Base-by-base conservation (phyloP, 768 basidiomycete genomes). In the Podaxis sp. region DNA sequence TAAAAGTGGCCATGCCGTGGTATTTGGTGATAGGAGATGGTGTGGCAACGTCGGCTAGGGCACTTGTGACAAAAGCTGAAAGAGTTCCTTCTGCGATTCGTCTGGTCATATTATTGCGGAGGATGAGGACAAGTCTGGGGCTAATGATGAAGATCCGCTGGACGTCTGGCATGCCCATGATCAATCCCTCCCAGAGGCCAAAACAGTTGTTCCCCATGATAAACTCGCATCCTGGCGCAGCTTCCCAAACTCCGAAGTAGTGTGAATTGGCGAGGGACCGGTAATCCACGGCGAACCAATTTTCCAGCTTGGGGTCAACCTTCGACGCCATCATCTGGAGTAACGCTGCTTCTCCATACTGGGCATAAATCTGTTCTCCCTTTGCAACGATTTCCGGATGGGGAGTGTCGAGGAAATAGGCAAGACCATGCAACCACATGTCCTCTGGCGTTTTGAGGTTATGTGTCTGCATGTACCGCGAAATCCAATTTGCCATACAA, bases 71-170 rank as follows among this genome's bases (percentile, higher is more conserved):
- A 4, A 36, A n/a, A 11, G 20, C 3, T 5, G 28, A 7, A 24
- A 24, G 13, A 17, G 15, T 37, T 46, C 30, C 20, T 15, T 24
- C 30, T 3, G 10, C 15, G 20, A 20, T 12, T 2, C 56, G 57
- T 13, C 67, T 24, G 4, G 59, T 1, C 11, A 48, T 65, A 33
- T 13, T 26, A 33, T n/a, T 70, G 33, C 33, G 65, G 30, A 76
- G 63, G 12, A 74, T 58, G 12, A 74, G 55, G 10, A 69, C 68
- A 38, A 74, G 62, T 17, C 66, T 65, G 11, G 74, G 76, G 60
- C 75, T 74, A 60, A 75, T 50, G 30, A 74, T 66, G 53, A 66
- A 76, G 6, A 77, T 62, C 11, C 67, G 64, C 44, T 75, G 72
- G 2, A 75, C 33, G 4, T 54, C 58, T 13, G 62, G 51, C 13